Conservation (phyloP, 148 eudicot species). For the Amaranthus cruentus region DNA sequence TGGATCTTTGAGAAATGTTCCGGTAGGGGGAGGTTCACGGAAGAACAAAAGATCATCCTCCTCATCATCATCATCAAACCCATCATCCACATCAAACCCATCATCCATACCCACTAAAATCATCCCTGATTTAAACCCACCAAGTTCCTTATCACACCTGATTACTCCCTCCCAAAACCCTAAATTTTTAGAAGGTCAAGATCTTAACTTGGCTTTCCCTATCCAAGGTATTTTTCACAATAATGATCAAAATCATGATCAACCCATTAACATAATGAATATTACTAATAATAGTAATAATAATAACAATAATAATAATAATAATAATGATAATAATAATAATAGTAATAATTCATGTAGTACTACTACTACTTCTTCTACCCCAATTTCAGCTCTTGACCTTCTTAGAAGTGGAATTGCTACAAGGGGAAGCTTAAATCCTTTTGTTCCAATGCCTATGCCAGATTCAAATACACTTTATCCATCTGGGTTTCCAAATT, state of each 20-base stretch:
- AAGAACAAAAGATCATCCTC: slow-evolving; percentile 58
- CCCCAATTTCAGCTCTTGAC: slow-evolving; percentile 52
- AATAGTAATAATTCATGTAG: slow-evolving; percentile 23
- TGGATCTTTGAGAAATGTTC: slow-evolving; percentile 71
- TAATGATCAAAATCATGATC: slow-evolving; percentile 19
- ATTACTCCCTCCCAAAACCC: slow-evolving; percentile 45
- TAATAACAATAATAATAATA: neutral
- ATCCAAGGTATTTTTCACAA: slow-evolving; percentile 34
- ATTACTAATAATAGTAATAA: neutral
- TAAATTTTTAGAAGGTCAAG: slow-evolving; percentile 47
- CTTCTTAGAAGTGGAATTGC: slow-evolving; percentile 48
- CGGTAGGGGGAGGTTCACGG: slow-evolving; percentile 79
- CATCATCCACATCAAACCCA: slow-evolving; percentile 18
- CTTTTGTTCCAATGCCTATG: slow-evolving; percentile 33
- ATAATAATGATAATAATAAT: neutral
- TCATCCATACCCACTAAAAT: slow-evolving; percentile 10
- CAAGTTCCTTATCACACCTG: slow-evolving; percentile 32
- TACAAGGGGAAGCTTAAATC: slow-evolving; percentile 43
- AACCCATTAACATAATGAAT: slow-evolving; percentile 8
- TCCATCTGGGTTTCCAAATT: slow-evolving; percentile 38
- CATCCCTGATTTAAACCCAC: slow-evolving; percentile 55
- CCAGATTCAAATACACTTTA: slow-evolving; percentile 34
- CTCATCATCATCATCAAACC: slow-evolving; percentile 12
- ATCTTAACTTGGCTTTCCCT: slow-evolving; percentile 58
- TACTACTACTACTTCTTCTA: slow-evolving; percentile 10